Evolutionary conservation across 768 basidiomycete genomes (phyloP).

Genomic region (Suillus variegatus): DNA sequence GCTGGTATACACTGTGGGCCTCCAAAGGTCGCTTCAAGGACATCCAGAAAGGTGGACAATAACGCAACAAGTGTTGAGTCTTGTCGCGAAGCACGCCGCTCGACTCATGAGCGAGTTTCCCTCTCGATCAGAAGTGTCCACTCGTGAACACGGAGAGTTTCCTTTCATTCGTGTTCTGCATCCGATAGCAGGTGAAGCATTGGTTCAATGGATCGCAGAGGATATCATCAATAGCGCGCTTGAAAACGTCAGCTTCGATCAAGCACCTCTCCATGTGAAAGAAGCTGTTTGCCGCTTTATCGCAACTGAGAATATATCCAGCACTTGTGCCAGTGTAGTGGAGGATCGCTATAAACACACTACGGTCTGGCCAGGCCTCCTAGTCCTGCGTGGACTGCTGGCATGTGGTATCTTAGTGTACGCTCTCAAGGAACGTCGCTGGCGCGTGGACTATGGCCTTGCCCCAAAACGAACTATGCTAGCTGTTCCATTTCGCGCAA

Average conservation of each 20-base stretch:
- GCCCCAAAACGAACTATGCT: slow-evolving; percentile 33
- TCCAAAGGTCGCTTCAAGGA: slow-evolving; percentile 28
- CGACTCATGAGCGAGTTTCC: slow-evolving; percentile 11
- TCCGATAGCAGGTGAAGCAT: slow-evolving; percentile 8
- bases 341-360: slow-evolving; percentile 8
- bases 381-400: slow-evolving; percentile 38
- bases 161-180: slow-evolving; percentile 26
- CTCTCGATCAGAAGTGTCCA: slow-evolving; percentile 21
- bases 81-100: slow-evolving; percentile 21
- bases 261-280: slow-evolving; percentile 4
- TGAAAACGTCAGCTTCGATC: slow-evolving; percentile 18
- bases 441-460: slow-evolving; percentile 43
- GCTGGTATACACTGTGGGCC: slow-evolving; percentile 38
- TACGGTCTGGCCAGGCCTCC: slow-evolving; percentile 22
- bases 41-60: slow-evolving; percentile 37
- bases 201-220: slow-evolving; percentile 17
- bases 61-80: slow-evolving; percentile 30
- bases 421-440: slow-evolving; percentile 35
- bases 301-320: slow-evolving; percentile 10
- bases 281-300: slow-evolving; percentile 26
- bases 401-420: slow-evolving; percentile 32
- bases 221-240: slow-evolving; percentile 19
- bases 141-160: slow-evolving; percentile 18
- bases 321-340: slow-evolving; percentile 3
- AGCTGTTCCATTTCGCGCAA: slow-evolving; percentile 41